A percentile compares a stretch with the other conserved stretches of the same genome.
These are phyloP conservation scores for Erigeron philadelphicus DNA, from an alignment of 140 eudicot species.

Conservation along the genomic window DNA sequence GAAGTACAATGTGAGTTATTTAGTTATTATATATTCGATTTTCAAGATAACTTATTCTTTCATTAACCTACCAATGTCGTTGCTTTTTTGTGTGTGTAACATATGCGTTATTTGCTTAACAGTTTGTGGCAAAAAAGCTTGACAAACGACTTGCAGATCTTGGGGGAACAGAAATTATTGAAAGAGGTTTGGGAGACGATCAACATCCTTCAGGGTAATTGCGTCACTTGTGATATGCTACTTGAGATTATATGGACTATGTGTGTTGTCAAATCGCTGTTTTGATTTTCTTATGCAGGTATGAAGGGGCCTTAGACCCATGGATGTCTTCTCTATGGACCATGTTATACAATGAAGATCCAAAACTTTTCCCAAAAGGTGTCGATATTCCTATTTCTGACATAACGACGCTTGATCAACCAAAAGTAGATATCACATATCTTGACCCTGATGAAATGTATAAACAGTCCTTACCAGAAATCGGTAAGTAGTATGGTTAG, in stretches of 20 bases:
- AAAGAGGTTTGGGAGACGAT: constrained; percentile 95
- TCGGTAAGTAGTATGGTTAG: constrained; percentile 36
- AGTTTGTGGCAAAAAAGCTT: constrained; percentile 97
- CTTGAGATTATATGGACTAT: constrained; percentile 10
- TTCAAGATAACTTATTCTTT: background rate
- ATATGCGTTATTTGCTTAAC: constrained; percentile 23
- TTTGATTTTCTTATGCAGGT: constrained; percentile 37
- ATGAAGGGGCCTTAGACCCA: constrained; percentile 89
- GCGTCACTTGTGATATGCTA: constrained; percentile 10
- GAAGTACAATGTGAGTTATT: constrained; percentile 68
- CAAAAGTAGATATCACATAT: constrained; percentile 53
- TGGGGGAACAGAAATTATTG: constrained; percentile 63
- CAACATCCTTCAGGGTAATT: constrained; percentile 95
- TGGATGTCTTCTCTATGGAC: constrained; percentile 88
- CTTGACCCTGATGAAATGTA: constrained; percentile 33
- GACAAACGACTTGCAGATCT: constrained; percentile 86
- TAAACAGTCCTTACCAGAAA: constrained; percentile 30
- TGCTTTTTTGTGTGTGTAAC: background rate
- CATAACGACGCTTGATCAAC: constrained; percentile 46
- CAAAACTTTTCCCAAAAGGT: constrained; percentile 59
- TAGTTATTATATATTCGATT: constrained; percentile 4
- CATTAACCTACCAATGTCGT: background rate
- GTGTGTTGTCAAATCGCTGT: background rate
- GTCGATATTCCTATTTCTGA: constrained; percentile 37
- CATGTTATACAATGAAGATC: constrained; percentile 43